Evolutionary conservation across 331 rosid species (phyloP), one percentile per base, ranked within the genome.

Genomic region (Malus hybrid): DNA sequence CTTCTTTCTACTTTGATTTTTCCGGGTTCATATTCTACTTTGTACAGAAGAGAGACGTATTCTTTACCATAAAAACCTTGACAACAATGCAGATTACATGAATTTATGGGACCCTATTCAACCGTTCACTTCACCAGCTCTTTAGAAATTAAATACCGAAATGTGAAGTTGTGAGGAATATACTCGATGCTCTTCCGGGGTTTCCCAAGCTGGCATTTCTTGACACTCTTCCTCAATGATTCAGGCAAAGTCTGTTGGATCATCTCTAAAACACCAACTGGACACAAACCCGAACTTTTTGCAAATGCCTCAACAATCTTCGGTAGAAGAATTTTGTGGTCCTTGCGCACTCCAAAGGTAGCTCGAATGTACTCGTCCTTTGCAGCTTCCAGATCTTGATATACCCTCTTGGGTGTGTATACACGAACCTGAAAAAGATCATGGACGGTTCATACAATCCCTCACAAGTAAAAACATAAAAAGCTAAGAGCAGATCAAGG

Each of bases 351-450:
- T 7, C 99, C 98, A 18, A 92, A 89, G 30, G 92, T 86, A 42
- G 99, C 99, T 72, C 91, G 85, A 20, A 90, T 76, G 77, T 92
- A 92, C 82, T 95, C 99, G 34, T 84, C 93, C 75, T 90, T 95
- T 14, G 99, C 96, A 60, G 79, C 77, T 81, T 92, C 98, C 26
- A 95, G 91, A 81, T 95, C 99, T 71, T 89, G 89, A 70, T 79
- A 64, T 67, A 92, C 86, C 56, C 93, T 83, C 86, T 95, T 89
- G 22, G 98, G 90, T n/a, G 96, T 86, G 83, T 90, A 95, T 39
- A 84, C 86, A 30, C 98, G 93, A 72, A 95, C 90, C 98, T 95
- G 78, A 62, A 77, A 81, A 56, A 56, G 24, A 63, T 8, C 44
- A 30, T 66, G 44, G 28, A n/a, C 57, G 3, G 62, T 39, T 20